A percentile compares a stretch with the other conserved stretches of the same genome.
Evolutionary conservation across 345 rosid species (phyloP).

Genomic region (Bretschneidera sinensis): DNA sequence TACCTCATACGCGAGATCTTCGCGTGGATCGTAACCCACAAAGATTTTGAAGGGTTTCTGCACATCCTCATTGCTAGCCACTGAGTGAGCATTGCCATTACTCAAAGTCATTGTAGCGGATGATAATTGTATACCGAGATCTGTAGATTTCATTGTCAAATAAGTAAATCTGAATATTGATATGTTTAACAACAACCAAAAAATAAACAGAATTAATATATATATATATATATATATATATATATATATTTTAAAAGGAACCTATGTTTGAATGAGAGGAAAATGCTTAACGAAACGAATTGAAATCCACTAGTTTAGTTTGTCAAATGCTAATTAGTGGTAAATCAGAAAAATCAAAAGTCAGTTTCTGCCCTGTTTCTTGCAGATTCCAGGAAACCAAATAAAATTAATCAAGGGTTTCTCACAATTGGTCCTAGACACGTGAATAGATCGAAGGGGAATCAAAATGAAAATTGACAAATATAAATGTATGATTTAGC

Average conservation of each 20-base stretch:
- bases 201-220: too few relatives aligned
- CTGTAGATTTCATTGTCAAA: not conserved
- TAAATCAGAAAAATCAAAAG: too few relatives aligned
- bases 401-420: too few relatives aligned
- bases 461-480: too few relatives aligned
- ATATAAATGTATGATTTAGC: too few relatives aligned
- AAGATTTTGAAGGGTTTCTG: slow-evolving; percentile 63
- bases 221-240: too few relatives aligned
- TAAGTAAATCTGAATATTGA: too few relatives aligned
- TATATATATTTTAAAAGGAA: too few relatives aligned
- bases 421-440: too few relatives aligned
- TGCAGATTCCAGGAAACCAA: not conserved
- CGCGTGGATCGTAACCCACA: slow-evolving; percentile 91
- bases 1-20: slow-evolving; percentile 82
- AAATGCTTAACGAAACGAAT: not conserved
- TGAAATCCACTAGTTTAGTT: not conserved
- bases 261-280: not conserved
- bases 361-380: not conserved
- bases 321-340: not conserved
- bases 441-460: too few relatives aligned
- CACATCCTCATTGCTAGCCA: slow-evolving; percentile 15
- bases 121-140: slow-evolving; percentile 4
- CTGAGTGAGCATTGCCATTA: slow-evolving; percentile 24
- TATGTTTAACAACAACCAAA: not conserved
- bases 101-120: slow-evolving; percentile 26